phyloP scores from a whole-genome alignment of 441 rosid genomes.

The Eruca vesicaria region DNA sequence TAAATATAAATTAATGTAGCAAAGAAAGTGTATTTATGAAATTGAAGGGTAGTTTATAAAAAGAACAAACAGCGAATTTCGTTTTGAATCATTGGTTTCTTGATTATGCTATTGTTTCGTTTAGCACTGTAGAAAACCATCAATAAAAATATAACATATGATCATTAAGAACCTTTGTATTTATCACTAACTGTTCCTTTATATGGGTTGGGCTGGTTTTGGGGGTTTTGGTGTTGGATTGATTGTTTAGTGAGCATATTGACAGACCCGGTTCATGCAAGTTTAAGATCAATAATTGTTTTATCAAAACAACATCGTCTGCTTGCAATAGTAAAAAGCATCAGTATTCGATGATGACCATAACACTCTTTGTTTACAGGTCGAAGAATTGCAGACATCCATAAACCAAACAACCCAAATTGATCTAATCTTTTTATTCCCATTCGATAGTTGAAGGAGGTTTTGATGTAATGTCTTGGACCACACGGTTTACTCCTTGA shows the following conservation, averaged over 20 bases:
- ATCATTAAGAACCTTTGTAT: no score
- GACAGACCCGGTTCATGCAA: neutral
- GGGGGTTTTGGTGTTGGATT: neutral
- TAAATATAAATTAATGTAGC: no score
- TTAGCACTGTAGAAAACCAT: no score
- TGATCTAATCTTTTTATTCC: constrained; percentile 46
- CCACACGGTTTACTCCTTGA: constrained; percentile 88
- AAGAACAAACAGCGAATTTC: no score
- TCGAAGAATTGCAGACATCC: constrained; percentile 23
- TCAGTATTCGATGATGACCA: constrained; percentile 1
- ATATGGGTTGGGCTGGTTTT: neutral
- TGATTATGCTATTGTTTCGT: no score
- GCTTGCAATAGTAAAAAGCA: neutral
- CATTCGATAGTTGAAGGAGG: constrained; percentile 98
- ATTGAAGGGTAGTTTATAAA: no score
- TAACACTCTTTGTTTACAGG: neutral
- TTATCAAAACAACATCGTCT: neutral
- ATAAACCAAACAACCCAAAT: neutral
- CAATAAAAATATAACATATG: no score
- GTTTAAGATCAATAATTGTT: neutral
- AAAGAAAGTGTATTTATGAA: no score
- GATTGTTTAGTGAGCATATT: neutral
- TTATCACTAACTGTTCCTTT: neutral
- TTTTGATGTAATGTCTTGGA: constrained; percentile 91
- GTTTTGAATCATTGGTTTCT: no score